Evolutionary conservation across 352 stramenopile genomes (phyloP), one percentile per base, ranked within the genome.

Genomic region (Aphanomyces stellatus): DNA sequence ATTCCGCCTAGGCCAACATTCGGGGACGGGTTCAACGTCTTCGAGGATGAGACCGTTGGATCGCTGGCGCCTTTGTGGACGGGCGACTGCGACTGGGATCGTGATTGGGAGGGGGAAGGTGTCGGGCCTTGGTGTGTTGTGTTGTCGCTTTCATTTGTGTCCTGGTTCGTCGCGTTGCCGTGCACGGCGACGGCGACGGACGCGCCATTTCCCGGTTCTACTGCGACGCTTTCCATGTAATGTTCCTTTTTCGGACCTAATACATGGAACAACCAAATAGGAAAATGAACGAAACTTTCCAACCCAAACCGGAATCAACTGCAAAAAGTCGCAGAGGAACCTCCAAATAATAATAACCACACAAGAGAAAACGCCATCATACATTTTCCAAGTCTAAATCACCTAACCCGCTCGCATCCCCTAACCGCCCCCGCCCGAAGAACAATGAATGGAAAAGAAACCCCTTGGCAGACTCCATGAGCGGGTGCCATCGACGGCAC

Each of bases 231-330:
- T 24, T 57, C 49, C 49, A 57, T 57, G 49, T 57, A 57, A 34
- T 57, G 30, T 57, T 57, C 25, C 42, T 51, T 57, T 57, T 37
- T 37, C 10, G 40, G 49, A 15, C 49, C 60, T 67, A 67, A 67
- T 67, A 67, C 60, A 67, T 67, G 60, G 60, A 67, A 64, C 55
- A 64, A 64, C 35, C 55, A 64, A 67, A 67, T 67, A 56, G 28
- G 60, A 67, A 64, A 67, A 67, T 67, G 60, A 67, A 67, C 46
- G 46, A 63, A 63, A 37, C 51, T 60, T 41, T 56, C 49, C 49
- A 56, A 56, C 24, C 28, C 19, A 60, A 63, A 53, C n/a, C 55
- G 19, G 7, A 15, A 51, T 31, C 33, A 64, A 64, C 33, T 49
- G 31, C 55, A 64, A 64, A 64, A 64, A 43, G 55, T 64, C 55